Base-by-base conservation (phyloP, 176 grass and related monocot species). In the Bolboschoenus planiculmis region DNA sequence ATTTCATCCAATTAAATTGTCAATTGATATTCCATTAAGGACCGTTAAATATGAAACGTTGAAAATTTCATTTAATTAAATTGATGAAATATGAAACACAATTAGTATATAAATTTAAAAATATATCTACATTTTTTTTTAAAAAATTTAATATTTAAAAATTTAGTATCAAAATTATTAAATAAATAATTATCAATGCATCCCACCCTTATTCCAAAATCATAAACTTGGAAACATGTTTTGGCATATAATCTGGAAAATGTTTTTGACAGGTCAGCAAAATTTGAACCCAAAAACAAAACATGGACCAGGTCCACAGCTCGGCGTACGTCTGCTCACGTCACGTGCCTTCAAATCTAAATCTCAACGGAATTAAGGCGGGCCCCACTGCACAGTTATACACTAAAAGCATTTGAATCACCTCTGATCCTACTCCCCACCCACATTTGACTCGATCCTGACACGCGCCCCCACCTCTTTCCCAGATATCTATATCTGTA, bases 401-500 rank as follows among this genome's bases (percentile, higher is more conserved):
- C 23, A 30, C 23, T 48, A 74, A 74, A 73, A 31, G 11, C 72
- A 50, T 76, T 76, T 76, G 72, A 76, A 76, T 76, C 43, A 44
- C 10, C 7, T 76, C 23, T 33, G 72, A 51, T 43, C 14, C 72
- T 51, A 27, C 72, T 76, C 71, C 44, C 44, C 72, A 76, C 43
- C 72, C 72, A 50, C 43, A 3, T 76, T 76, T 76, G 72, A 76
- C 72, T 50, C 10, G 24, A 51, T 18, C 26, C 72, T 51, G 72
- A 50, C 43, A 76, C 44, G 44, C 26, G 26, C 71, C 44, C 72
- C 50, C 5, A 44, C 24, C 72, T 72, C 72, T 51, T 76, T 76
- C 72, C 26, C 72, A 18, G 9, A 51, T 43, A 29, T 50, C 72
- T 9, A 76, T 29, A 76, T 46, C 26, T 6, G 24, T 50, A 29